Conservation (phyloP, 306 rosid species). For the Sicyos baderoa region DNA sequence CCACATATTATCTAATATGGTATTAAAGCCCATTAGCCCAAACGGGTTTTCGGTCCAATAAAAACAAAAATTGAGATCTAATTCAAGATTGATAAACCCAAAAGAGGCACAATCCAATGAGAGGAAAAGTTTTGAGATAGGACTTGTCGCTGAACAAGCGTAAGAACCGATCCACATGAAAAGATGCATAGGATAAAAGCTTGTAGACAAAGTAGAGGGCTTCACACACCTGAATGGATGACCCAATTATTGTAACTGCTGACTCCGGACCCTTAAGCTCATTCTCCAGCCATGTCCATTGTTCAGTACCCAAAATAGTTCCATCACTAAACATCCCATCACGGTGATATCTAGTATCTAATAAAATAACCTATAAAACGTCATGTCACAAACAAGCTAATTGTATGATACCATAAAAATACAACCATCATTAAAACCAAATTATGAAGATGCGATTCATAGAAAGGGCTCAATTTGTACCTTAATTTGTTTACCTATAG, state of each 20-base stretch:
- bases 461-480: slow-evolving; percentile 30
- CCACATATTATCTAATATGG: no score
- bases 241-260: slow-evolving; percentile 58
- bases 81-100: no score
- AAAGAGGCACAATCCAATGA: no score
- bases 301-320: slow-evolving; percentile 57
- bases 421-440: slow-evolving; percentile 6
- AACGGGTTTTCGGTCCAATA: no score
- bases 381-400: not conserved
- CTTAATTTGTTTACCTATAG: slow-evolving; percentile 55
- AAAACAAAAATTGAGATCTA: no score
- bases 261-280: slow-evolving; percentile 57
- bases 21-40: no score
- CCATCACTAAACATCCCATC: slow-evolving; percentile 69
- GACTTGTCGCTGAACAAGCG: no score
- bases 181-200: not conserved
- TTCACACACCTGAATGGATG: slow-evolving; percentile 59
- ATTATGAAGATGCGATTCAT: slow-evolving; percentile 11
- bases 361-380: slow-evolving; percentile 37
- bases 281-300: slow-evolving; percentile 70
- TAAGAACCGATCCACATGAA: no score
- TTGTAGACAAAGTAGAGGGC: not conserved
- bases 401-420: not conserved
- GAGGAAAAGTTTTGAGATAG: no score
- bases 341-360: slow-evolving; percentile 82